Conservation (phyloP, 805 yeast species). For the Candida glaebosa region DNA sequence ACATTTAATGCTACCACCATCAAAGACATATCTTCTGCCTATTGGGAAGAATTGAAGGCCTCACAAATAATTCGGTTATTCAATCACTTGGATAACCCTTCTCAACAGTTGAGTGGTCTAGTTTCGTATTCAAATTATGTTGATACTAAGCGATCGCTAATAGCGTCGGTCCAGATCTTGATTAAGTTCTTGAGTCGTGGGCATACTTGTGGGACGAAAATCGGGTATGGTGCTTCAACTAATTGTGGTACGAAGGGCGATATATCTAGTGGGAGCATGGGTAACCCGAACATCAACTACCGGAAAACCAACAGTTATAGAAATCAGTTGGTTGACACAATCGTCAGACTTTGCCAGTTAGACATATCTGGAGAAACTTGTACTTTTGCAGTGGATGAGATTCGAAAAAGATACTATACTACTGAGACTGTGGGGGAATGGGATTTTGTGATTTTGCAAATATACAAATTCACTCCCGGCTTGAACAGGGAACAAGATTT, state of each 20-base stretch:
- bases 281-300: conserved; percentile 3
- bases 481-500: conserved; percentile 20
- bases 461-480: conserved; percentile 21
- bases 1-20: conserved; percentile 16
- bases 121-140: conserved; percentile 44
- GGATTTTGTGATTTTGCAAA: conserved; percentile 21
- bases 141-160: conserved; percentile 14
- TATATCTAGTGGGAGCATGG: neutral
- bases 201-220: conserved; percentile 38
- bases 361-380: conserved; percentile 29
- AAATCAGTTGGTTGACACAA: conserved; percentile 53
- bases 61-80: conserved; percentile 55
- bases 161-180: conserved; percentile 31
- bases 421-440: conserved; percentile 14
- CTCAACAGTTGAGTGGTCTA: conserved; percentile 57
- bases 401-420: conserved; percentile 15
- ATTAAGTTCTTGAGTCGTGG: conserved; percentile 48
- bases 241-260: conserved; percentile 25
- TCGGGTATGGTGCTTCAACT: conserved; percentile 27
- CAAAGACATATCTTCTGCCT: conserved; percentile 11
- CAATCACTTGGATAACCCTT: conserved; percentile 49
- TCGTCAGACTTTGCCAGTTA: conserved; percentile 41
- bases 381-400: conserved; percentile 32
- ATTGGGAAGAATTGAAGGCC: conserved; percentile 64
- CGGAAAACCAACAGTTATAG: conserved; percentile 33